Conservation (phyloP, 768 basidiomycete species). For the Cystofilobasidium ferigula region DNA sequence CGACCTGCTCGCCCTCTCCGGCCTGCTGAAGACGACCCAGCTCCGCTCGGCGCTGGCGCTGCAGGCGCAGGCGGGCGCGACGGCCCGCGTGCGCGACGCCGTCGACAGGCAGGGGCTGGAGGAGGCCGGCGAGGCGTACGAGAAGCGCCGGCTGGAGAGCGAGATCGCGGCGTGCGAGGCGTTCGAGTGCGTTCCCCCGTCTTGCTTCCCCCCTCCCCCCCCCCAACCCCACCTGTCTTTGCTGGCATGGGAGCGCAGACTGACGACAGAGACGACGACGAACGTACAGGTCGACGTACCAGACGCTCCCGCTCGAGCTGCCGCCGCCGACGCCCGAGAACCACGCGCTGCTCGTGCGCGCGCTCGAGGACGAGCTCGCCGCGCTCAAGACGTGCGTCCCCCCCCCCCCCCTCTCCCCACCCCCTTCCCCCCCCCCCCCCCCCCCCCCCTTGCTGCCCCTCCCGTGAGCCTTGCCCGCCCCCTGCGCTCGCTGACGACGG, state of each 20-base stretch:
- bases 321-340: neutral
- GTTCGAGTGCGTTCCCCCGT: conserved; percentile 56
- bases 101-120: neutral
- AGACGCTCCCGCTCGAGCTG: neutral
- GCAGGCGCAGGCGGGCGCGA: neutral
- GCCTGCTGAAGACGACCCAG: neutral
- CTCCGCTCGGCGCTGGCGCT: neutral
- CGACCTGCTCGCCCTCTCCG: neutral
- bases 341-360: neutral
- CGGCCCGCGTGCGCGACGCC: neutral
- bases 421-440: no score
- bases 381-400: no score
- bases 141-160: conserved; percentile 76
- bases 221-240: neutral
- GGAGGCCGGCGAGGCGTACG: conserved; percentile 51
- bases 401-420: no score
- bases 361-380: neutral
- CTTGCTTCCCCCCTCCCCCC: neutral
- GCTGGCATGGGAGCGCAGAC: neutral
- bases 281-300: neutral
- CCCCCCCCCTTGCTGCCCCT: no score
- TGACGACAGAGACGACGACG: no score
- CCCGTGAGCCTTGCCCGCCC: no score
- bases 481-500: no score
- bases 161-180: conserved; percentile 89